These are phyloP conservation scores for Rhizophora mangle DNA, from an alignment of 345 rosid genomes.

Conservation along the genomic window DNA sequence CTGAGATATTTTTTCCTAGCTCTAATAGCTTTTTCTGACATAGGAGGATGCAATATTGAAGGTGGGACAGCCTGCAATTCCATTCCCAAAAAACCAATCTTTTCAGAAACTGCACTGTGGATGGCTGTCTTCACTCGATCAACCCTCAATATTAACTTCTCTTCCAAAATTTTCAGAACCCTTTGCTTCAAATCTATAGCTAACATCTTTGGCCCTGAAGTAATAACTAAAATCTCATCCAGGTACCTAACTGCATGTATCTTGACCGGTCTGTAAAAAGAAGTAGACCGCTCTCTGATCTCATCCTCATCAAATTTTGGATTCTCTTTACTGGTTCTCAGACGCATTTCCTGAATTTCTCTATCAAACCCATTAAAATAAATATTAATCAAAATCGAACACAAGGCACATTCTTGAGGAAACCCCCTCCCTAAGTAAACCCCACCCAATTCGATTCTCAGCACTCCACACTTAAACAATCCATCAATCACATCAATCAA, in stretches of 20 bases:
- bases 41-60: conserved; percentile 72
- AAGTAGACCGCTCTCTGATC: conserved; percentile 28
- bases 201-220: conserved; percentile 72
- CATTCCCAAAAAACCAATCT: conserved; percentile 72
- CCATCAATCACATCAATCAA: conserved; percentile 51
- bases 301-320: conserved; percentile 37
- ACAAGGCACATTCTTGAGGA: conserved; percentile 81
- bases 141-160: conserved; percentile 56
- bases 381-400: conserved; percentile 59
- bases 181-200: conserved; percentile 60
- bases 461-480: conserved; percentile 52
- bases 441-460: conserved; percentile 64
- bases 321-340: conserved; percentile 47
- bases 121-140: conserved; percentile 58
- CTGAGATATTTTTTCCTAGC: conserved; percentile 83
- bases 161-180: conserved; percentile 52
- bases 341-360: conserved; percentile 62
- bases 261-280: conserved; percentile 65
- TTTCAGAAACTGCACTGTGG: conserved; percentile 81
- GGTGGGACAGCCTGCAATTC: conserved; percentile 89
- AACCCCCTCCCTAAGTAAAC: conserved; percentile 64
- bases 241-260: conserved; percentile 74
- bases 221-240: conserved; percentile 76
- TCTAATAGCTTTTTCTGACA: conserved; percentile 79
- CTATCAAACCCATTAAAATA: conserved; percentile 72